Evolutionary conservation across 805 yeast genomes (phyloP).

Genomic region (Starmerella kuoi): DNA sequence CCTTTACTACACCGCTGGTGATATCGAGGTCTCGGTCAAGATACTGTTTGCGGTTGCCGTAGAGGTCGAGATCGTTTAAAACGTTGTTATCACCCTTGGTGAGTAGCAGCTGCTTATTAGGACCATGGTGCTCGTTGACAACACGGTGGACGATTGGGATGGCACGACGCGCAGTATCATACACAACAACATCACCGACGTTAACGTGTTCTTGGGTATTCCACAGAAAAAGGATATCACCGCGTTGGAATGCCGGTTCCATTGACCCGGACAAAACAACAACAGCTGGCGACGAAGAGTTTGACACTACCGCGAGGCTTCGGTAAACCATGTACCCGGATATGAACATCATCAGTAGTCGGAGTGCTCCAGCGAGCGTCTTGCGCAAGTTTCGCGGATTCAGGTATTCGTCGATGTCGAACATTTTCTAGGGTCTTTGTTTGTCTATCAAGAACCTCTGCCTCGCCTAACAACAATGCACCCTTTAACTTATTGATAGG

Average conservation of each 20-base stretch:
- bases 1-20: slow-evolving; percentile 76
- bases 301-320: slow-evolving; percentile 57
- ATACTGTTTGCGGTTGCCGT: slow-evolving; percentile 63
- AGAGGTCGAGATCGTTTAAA: slow-evolving; percentile 76
- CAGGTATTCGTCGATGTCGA: slow-evolving; percentile 9
- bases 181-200: slow-evolving; percentile 91
- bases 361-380: slow-evolving; percentile 43
- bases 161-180: slow-evolving; percentile 61
- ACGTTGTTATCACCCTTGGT: slow-evolving; percentile 97
- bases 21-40: slow-evolving; percentile 66
- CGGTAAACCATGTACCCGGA: slow-evolving; percentile 92
- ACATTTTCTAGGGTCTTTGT: slow-evolving; percentile 1
- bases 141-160: slow-evolving; percentile 98
- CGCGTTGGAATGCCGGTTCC: slow-evolving; percentile 99
- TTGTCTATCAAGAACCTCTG: not conserved
- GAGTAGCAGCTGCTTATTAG: slow-evolving; percentile 51
- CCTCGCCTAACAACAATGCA: too few relatives aligned
- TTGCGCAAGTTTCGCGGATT: slow-evolving; percentile 21
- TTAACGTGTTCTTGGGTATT: slow-evolving; percentile 54
- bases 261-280: slow-evolving; percentile 96
- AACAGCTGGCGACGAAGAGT: slow-evolving; percentile 85
- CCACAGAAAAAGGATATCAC: slow-evolving; percentile 86
- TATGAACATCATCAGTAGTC: slow-evolving; percentile 66
- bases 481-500: too few relatives aligned
- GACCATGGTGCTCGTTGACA: slow-evolving; percentile 58